Percentiles rank a stretch among this genome's conserved stretches.
Conservation (phyloP, 2,329 filamentous ascomycete genomes). For the Alternaria ethzedia region DNA sequence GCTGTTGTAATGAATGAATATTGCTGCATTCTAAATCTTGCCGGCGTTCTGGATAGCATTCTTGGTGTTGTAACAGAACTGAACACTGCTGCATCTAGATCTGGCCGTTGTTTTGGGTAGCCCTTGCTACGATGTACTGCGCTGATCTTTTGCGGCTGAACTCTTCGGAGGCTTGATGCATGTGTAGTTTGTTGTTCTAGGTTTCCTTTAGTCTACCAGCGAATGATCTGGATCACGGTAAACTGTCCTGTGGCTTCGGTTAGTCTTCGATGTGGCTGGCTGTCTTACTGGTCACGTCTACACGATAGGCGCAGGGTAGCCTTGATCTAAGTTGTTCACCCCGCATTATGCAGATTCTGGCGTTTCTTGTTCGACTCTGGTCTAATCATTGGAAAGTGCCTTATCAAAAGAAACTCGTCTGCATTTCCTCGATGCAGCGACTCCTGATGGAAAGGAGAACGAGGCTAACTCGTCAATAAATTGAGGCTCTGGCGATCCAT, state of each 20-base stretch:
- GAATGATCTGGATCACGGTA: not conserved
- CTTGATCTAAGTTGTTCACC: not conserved
- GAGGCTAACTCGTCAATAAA: not conserved
- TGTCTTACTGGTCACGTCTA: not conserved
- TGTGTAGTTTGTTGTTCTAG: not conserved
- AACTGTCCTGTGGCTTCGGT: not conserved
- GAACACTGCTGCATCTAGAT: not conserved
- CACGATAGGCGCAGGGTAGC: not conserved
- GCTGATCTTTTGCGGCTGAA: not conserved
- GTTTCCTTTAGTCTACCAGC: not conserved
- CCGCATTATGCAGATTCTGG: not conserved
- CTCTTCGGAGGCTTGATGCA: not conserved
- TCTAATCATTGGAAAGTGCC: not conserved
- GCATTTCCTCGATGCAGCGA: not conserved
- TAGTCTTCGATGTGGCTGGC: not conserved
- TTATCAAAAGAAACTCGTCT: not conserved
- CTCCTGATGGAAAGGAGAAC: not conserved
- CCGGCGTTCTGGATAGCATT: not conserved
- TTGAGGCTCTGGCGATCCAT: not conserved
- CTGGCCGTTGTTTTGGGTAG: not conserved
- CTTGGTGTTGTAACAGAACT: not conserved
- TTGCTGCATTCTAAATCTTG: not conserved
- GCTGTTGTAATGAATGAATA: not conserved
- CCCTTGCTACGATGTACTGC: not conserved
- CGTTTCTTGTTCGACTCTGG: not conserved